phyloP scores from a whole-genome alignment of 257 asterid species.

The Petrea volubilis region DNA sequence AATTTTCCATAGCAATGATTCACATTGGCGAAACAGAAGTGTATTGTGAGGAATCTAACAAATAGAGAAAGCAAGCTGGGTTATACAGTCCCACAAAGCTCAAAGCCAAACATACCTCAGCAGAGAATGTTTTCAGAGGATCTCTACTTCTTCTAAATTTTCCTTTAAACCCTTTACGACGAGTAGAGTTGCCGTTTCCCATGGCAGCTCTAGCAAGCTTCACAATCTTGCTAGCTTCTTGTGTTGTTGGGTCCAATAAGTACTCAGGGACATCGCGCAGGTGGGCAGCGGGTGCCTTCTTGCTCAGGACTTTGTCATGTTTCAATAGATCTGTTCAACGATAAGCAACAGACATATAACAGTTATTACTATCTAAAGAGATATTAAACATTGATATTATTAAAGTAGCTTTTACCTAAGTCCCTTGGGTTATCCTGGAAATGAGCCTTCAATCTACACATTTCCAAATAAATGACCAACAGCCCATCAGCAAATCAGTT shows the following conservation, averaged over 20 bases:
- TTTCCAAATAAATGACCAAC: constrained; percentile 4
- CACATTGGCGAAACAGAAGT: background rate
- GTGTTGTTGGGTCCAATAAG: constrained; percentile 84
- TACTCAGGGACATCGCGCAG: constrained; percentile 84
- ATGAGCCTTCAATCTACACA: constrained; percentile 85
- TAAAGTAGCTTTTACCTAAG: constrained; percentile 53
- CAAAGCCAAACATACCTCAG: constrained; percentile 53
- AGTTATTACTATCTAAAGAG: background rate
- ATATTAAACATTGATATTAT: background rate
- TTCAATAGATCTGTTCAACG: constrained; percentile 71
- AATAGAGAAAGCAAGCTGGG: background rate
- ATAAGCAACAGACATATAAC: constrained; percentile 20
- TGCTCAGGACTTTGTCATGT: constrained; percentile 84
- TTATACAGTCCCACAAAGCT: background rate
- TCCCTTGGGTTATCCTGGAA: constrained; percentile 92
- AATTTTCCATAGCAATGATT: background rate
- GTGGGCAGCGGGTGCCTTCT: constrained; percentile 80
- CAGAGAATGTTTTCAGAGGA: constrained; percentile 82
- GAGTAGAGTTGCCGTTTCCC: constrained; percentile 53
- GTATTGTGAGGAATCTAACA: constrained; percentile 3
- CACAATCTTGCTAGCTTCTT: constrained; percentile 94
- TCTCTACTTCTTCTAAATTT: constrained; percentile 65
- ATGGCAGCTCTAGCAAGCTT: constrained; percentile 96
- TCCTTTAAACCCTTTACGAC: constrained; percentile 63
- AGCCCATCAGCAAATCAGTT: constrained; percentile 8